Evolutionary conservation across 805 yeast genomes (phyloP).

Genomic region (Kodamaea neixiangensis): DNA sequence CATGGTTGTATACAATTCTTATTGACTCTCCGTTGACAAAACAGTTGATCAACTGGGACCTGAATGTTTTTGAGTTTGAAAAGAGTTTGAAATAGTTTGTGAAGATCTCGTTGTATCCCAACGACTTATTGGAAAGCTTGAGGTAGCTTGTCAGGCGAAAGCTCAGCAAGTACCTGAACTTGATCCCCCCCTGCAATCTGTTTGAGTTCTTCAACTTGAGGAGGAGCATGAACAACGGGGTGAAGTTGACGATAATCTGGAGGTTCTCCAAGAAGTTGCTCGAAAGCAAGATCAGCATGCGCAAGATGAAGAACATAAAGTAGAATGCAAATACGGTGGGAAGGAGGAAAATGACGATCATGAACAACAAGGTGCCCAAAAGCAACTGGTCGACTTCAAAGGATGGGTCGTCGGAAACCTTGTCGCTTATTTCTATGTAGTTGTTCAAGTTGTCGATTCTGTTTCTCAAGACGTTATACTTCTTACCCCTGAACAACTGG

Average conservation of each 20-base stretch:
- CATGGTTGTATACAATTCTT: conserved; percentile 24
- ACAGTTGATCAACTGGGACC: conserved; percentile 20
- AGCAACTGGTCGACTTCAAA: conserved; percentile 85
- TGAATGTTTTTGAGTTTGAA: conserved; percentile 30
- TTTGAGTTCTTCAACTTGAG: conserved; percentile 78
- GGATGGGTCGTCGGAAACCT: conserved; percentile 15
- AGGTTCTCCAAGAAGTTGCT: conserved; percentile 57
- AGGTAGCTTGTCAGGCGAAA: conserved; percentile 25
- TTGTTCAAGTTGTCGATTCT: conserved; percentile 79
- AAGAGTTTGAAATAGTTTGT: conserved; percentile 31
- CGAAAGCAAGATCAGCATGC: conserved; percentile 51
- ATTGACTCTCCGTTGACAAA: conserved; percentile 32
- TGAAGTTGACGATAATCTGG: conserved; percentile 71
- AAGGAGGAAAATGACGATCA: conserved; percentile 70
- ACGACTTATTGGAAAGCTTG: conserved; percentile 37
- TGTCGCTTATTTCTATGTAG: conserved; percentile 15
- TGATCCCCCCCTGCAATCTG: conserved; percentile 56
- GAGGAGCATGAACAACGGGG: conserved; percentile 82
- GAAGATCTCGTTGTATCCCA: conserved; percentile 38
- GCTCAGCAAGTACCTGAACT: conserved; percentile 26
- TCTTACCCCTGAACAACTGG: conserved; percentile 85
- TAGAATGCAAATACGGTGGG: conserved; percentile 92
- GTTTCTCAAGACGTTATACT: conserved; percentile 77
- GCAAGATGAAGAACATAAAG: conserved; percentile 61
- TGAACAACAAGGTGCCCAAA: conserved; percentile 85